A percentile compares a stretch with the other conserved stretches of the same genome.
These are phyloP conservation scores for Collybia sordida DNA, from an alignment of 768 basidiomycete species.

Conservation along the genomic window DNA sequence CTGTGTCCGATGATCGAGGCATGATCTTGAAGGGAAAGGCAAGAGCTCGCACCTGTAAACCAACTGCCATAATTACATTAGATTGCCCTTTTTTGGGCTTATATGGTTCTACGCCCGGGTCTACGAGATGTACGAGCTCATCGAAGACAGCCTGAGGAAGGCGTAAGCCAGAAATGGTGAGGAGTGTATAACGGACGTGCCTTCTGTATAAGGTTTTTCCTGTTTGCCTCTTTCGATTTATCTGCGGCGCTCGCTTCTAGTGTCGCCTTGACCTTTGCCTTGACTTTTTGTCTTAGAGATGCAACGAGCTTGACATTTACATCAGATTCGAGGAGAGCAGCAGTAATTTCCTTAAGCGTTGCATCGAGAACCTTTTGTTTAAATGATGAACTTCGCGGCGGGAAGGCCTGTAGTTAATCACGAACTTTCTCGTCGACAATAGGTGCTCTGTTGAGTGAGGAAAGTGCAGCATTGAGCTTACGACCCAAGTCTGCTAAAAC, in stretches of 20 bases:
- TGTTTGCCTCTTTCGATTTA: conserved; percentile 76
- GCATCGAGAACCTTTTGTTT: conserved; percentile 81
- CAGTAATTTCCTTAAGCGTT: conserved; percentile 91
- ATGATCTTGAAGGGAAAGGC: neutral
- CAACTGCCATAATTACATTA: conserved; percentile 97
- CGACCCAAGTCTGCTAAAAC: conserved; percentile 95
- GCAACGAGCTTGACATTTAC: conserved; percentile 98
- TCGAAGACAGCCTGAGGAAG: conserved; percentile 86
- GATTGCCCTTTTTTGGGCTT: conserved; percentile 94
- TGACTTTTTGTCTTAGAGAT: conserved; percentile 84
- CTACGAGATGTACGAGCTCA: conserved; percentile 92
- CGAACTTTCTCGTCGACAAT: conserved; percentile 90
- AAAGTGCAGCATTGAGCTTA: conserved; percentile 90
- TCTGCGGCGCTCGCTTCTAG: conserved; percentile 64
- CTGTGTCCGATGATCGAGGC: conserved; percentile 33
- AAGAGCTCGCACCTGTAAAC: conserved; percentile 70
- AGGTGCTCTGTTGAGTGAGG: conserved; percentile 82
- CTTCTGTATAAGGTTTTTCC: conserved; percentile 91
- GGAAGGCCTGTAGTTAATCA: conserved; percentile 6
- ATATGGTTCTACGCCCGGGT: conserved; percentile 93
- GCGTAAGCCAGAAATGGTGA: neutral
- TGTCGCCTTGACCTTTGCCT: conserved; percentile 82
- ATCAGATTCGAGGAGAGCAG: conserved; percentile 93
- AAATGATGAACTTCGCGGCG: conserved; percentile 7
- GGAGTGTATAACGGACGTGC: conserved; percentile 35